These are phyloP conservation scores for Pythium oligandrum DNA, from an alignment of 352 stramenopile genomes.

Conservation along the genomic window DNA sequence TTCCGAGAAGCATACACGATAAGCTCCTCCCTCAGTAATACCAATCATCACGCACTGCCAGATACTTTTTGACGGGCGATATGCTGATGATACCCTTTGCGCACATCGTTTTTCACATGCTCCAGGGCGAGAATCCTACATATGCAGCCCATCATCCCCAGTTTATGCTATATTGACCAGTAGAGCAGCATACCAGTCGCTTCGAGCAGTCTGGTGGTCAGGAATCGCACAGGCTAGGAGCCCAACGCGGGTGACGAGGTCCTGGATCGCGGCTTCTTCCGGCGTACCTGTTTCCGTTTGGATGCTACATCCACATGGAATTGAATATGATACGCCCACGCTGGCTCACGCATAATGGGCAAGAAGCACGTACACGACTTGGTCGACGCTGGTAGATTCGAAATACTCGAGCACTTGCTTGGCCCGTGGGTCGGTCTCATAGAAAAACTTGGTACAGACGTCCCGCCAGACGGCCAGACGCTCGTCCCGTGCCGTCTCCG, in stretches of 20 bases:
- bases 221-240: constrained; percentile 9
- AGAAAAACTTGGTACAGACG: constrained; percentile 63
- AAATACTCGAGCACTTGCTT: constrained; percentile 71
- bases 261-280: constrained; percentile 5
- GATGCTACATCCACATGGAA: constrained; percentile 7
- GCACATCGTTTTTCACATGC: constrained; percentile 61
- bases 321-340: no score
- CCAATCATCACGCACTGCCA: not conserved
- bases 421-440: constrained; percentile 40
- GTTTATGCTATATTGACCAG: no score
- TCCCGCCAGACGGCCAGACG: constrained; percentile 46
- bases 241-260: constrained; percentile 5
- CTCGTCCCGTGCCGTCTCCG: constrained; percentile 12
- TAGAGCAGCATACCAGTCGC: constrained; percentile 8
- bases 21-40: not conserved
- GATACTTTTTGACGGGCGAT: constrained; percentile 37
- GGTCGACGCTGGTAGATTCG: constrained; percentile 54
- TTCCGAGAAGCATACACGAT: constrained; percentile 1
- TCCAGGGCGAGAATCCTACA: constrained; percentile 53
- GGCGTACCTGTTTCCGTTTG: constrained; percentile 2
- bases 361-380: constrained; percentile 38
- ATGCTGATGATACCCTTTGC: constrained; percentile 45
- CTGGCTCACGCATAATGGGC: no score
- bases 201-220: constrained; percentile 8
- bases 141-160: no score